Evolutionary conservation across 208 protist genomes (phyloP).

Genomic region (Leishmania mexicana): DNA sequence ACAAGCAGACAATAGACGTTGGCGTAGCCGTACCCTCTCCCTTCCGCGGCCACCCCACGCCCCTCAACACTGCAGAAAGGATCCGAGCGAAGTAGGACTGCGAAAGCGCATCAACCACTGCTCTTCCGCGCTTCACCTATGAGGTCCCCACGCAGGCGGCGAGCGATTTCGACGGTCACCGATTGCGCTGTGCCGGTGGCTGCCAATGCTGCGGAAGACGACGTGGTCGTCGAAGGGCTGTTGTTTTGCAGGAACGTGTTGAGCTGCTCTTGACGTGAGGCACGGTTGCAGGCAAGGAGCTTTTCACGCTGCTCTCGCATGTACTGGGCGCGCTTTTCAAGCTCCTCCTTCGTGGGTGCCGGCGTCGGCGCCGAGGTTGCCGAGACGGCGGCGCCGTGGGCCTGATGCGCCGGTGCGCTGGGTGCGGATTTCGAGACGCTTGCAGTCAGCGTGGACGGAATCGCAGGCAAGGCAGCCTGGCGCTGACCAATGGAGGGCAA

Average conservation of each 20-base stretch:
- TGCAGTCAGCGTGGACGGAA: constrained; percentile 5
- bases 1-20: no score
- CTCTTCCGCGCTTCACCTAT: constrained; percentile 60
- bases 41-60: not conserved
- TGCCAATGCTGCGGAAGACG: constrained; percentile 2
- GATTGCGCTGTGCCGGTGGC: constrained; percentile 38
- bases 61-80: not conserved
- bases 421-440: not conserved
- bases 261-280: constrained; percentile 70
- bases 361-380: not conserved
- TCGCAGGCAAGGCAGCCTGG: constrained; percentile 22
- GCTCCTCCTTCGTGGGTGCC: constrained; percentile 61
- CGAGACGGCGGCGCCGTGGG: not conserved
- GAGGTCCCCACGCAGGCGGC: constrained; percentile 82
- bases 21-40: not conserved
- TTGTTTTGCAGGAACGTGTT: constrained; percentile 57
- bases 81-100: not conserved
- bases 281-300: constrained; percentile 79
- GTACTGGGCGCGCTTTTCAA: constrained; percentile 72
- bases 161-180: constrained; percentile 83
- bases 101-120: not conserved
- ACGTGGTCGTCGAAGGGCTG: not conserved
- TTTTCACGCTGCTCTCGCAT: constrained; percentile 87
- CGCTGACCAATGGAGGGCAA: constrained; percentile 18
- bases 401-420: not conserved